Evolutionary conservation across 73 alveolate species (phyloP), one percentile per base, ranked within the genome.

Genomic region (Uronychia setigera): DNA sequence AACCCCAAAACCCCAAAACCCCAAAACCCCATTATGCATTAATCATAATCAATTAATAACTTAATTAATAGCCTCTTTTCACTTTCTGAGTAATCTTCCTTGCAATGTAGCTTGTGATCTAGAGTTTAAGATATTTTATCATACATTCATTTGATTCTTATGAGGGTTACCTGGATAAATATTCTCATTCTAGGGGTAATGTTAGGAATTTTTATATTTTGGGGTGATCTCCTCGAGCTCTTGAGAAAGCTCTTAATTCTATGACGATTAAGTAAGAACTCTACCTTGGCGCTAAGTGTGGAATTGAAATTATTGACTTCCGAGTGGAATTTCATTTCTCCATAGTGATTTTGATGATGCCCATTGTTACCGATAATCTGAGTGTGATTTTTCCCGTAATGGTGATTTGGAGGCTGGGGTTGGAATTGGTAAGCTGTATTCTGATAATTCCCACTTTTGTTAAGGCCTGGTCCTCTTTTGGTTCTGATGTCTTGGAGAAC

Each of bases 161-260:
- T 19, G n/a, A 46, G n/a, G n/a, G 19, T 19, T 46, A 19, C 67
- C 67, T 5, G 5, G 19, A 19, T 19, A 46, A 19, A 19, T 46
- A 19, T 46, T 19, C 19, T 46, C 5, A 19, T 46, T 5, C 67
- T 46, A 19, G 67, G 67, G 67, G 19, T 46, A 19, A 5, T 11
- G 5, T 5, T 46, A 19, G n/a, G 67, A 46, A 19, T 46, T 46
- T 46, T 46, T 46, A 19, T 46, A 46, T 19, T 46, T 46, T 46
- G 67, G 67, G 5, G 67, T 46, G 67, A 46, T 46, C 67, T 46
- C 67, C 67, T 46, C 67, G n/a, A 46, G 67, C 67, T 46, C 67
- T 46, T 46, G 19, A 19, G 67, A 46, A 19, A 46, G 67, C 67
- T 46, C 67, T 19, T 46, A 46, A 19, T 46, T 46, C 67, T 46